A percentile compares a stretch with the other conserved stretches of the same genome.
These are phyloP conservation scores for Solanum okadae DNA, from an alignment of 257 asterid species.

Conservation along the genomic window DNA sequence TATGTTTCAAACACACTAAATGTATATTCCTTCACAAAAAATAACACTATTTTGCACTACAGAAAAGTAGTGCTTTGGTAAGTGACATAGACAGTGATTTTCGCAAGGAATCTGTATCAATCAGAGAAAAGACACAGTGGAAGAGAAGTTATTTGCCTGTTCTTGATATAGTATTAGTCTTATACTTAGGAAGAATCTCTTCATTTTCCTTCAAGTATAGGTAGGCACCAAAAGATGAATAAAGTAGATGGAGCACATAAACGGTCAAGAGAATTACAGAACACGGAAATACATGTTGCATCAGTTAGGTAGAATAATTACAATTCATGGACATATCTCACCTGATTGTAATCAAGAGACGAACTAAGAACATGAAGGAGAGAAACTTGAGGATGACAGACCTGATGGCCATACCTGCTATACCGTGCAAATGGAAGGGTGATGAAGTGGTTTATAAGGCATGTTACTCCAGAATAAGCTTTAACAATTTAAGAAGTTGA, in stretches of 20 bases:
- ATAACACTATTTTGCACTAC: not conserved
- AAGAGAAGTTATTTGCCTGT: not conserved
- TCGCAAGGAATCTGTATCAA: not conserved
- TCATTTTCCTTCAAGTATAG: not conserved
- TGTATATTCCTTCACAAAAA: not conserved
- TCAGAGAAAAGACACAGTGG: not conserved
- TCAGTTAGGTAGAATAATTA: not conserved
- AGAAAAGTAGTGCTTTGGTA: not conserved
- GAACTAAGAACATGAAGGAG: not conserved
- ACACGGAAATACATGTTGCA: not conserved
- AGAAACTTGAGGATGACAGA: not conserved
- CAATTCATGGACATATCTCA: not conserved
- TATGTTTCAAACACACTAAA: not conserved
- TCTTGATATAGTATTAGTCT: not conserved
- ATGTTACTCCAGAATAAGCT: not conserved
- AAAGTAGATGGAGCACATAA: not conserved
- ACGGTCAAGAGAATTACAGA: not conserved
- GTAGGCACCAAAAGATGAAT: not conserved
- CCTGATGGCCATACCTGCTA: not conserved
- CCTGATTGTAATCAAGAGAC: not conserved
- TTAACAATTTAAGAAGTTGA: not conserved
- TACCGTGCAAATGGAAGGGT: not conserved
- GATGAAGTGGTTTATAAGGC: not conserved
- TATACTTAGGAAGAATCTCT: not conserved
- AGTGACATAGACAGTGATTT: not conserved